A percentile compares a stretch with the other conserved stretches of the same genome.
Conservation (phyloP, 805 yeast species). For the Hanseniaspora hatyaiensis region DNA sequence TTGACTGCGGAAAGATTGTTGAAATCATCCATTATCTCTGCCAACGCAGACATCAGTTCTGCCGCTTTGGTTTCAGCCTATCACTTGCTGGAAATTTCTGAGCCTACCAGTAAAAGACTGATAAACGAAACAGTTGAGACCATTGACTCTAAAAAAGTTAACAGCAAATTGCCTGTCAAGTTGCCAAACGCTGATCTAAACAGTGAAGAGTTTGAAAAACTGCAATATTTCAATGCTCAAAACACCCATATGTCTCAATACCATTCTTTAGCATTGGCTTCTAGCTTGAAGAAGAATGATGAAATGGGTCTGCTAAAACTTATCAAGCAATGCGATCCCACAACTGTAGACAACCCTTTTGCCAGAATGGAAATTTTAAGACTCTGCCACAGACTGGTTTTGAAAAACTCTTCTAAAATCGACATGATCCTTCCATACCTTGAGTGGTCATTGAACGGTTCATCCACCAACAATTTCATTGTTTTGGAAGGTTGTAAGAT, state of each 20-base stretch:
- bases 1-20: conserved; percentile 86
- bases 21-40: conserved; percentile 86
- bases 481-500: conserved; percentile 81
- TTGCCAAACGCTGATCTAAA: conserved; percentile 28
- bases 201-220: conserved; percentile 33
- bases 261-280: conserved; percentile 86
- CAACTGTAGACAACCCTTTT: conserved; percentile 61
- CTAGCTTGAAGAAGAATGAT: conserved; percentile 79
- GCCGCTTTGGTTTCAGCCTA: conserved; percentile 92
- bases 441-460: conserved; percentile 6
- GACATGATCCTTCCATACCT: conserved; percentile 7
- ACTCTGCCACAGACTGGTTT: conserved; percentile 2
- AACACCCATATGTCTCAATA: conserved; percentile 81
- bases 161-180: conserved; percentile 29
- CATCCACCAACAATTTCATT: conserved; percentile 33
- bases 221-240: conserved; percentile 34
- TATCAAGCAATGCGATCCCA: conserved; percentile 58
- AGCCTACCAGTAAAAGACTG: conserved; percentile 87
- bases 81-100: conserved; percentile 78
- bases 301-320: conserved; percentile 86
- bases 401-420: conserved; percentile 1
- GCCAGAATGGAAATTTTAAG: conserved; percentile 37
- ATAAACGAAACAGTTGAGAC: conserved; percentile 90
- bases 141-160: conserved; percentile 36
- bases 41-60: conserved; percentile 73